These are phyloP conservation scores for Ganoderma meredithae DNA, from an alignment of 1,284 basidiomycete genomes.

Conservation along the genomic window DNA sequence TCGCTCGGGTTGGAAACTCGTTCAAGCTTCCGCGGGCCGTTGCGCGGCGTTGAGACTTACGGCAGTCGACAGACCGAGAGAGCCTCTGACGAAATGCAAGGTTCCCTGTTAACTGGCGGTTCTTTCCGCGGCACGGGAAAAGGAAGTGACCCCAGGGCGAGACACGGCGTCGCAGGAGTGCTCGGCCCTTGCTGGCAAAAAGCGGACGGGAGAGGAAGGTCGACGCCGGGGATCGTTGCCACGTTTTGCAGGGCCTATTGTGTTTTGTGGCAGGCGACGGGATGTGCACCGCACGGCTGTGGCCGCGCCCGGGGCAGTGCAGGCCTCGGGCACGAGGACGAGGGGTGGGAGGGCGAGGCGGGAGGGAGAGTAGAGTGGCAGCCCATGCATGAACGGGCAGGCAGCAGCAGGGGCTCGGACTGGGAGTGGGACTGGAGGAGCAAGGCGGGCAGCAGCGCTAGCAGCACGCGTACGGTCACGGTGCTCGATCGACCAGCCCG, in stretches of 20 bases:
- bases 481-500: too few relatives aligned
- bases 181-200: conserved; percentile 6
- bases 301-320: conserved; percentile 13
- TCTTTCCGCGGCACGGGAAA: conserved; percentile 6
- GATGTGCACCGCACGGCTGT: conserved; percentile 15
- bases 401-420: conserved; percentile 22
- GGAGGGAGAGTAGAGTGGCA: conserved; percentile 20
- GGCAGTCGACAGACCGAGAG: conserved; percentile 34
- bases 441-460: not conserved
- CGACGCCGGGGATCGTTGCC: conserved; percentile 30
- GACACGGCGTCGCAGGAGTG: conserved; percentile 11
- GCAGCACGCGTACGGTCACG: too few relatives aligned
- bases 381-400: conserved; percentile 40
- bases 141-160: conserved; percentile 3
- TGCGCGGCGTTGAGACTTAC: conserved; percentile 37
- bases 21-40: conserved; percentile 43
- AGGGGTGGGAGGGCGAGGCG: conserved; percentile 19
- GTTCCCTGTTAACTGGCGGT: conserved; percentile 7
- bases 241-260: conserved; percentile 38
- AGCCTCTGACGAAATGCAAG: conserved; percentile 16
- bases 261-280: conserved; percentile 29
- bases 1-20: conserved; percentile 37
- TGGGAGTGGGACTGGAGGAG: conserved; percentile 14
- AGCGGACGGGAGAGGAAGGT: not conserved
- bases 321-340: conserved; percentile 15